These are phyloP conservation scores for Actinomortierella ambigua DNA, from an alignment of 371 early-diverging fungal genomes.

Conservation along the genomic window DNA sequence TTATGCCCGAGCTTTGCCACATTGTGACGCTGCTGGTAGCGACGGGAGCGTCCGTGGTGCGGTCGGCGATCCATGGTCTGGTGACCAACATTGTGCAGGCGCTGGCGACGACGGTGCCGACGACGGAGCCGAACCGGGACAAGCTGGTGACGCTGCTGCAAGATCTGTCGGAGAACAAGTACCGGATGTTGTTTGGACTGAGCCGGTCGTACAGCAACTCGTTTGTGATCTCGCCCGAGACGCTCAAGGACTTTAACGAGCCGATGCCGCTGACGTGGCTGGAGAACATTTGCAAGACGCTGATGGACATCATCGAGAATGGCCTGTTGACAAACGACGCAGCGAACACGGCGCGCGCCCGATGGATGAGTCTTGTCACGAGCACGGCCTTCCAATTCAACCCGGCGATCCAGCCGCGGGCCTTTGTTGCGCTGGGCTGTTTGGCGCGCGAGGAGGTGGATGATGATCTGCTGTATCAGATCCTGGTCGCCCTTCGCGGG, in stretches of 20 bases:
- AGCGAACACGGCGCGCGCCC: conserved; percentile 82
- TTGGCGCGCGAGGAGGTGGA: conserved; percentile 88
- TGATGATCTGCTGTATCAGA: conserved; percentile 88
- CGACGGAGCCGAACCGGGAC: conserved; percentile 66
- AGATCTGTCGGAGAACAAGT: conserved; percentile 81
- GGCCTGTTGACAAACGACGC: conserved; percentile 79
- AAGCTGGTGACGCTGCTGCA: conserved; percentile 63
- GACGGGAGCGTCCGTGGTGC: conserved; percentile 82
- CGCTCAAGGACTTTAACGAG: conserved; percentile 68
- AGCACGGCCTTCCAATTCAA: conserved; percentile 94
- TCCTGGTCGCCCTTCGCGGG: conserved; percentile 84
- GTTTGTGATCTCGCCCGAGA: conserved; percentile 68
- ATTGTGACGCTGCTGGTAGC: conserved; percentile 83
- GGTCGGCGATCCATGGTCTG: conserved; percentile 90
- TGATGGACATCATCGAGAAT: conserved; percentile 79
- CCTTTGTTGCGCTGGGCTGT: conserved; percentile 90
- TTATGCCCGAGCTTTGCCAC: conserved; percentile 88
- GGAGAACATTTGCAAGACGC: conserved; percentile 79
- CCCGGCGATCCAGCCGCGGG: conserved; percentile 91
- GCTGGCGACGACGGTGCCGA: conserved; percentile 75
- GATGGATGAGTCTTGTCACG: conserved; percentile 92
- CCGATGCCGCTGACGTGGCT: conserved; percentile 74
- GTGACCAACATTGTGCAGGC: conserved; percentile 91
- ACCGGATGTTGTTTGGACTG: conserved; percentile 81
- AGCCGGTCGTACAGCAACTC: conserved; percentile 73